These are phyloP conservation scores for Lycium ferocissimum DNA, from an alignment of 257 asterid species.

Conservation along the genomic window DNA sequence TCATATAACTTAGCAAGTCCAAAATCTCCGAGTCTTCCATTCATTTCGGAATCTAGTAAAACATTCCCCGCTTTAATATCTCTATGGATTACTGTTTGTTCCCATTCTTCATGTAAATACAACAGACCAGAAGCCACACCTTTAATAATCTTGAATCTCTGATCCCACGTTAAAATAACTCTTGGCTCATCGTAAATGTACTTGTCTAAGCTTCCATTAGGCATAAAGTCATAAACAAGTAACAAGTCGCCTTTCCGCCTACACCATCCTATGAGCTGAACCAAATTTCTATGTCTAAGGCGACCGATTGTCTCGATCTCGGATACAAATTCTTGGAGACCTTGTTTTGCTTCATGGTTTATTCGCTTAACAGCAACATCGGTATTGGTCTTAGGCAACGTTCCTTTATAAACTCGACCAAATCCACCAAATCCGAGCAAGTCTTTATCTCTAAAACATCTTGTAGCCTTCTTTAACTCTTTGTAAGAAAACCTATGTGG, in stretches of 20 bases:
- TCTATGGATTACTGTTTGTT: slow-evolving; percentile 74
- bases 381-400: slow-evolving; percentile 45
- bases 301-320: slow-evolving; percentile 64
- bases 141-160: slow-evolving; percentile 65
- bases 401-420: slow-evolving; percentile 75
- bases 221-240: slow-evolving; percentile 78
- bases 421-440: slow-evolving; percentile 79
- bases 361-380: slow-evolving; percentile 71
- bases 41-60: slow-evolving; percentile 60
- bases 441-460: slow-evolving; percentile 58
- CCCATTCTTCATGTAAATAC: slow-evolving; percentile 82
- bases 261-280: slow-evolving; percentile 69
- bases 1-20: slow-evolving; percentile 76
- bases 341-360: slow-evolving; percentile 62
- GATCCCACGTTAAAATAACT: slow-evolving; percentile 59
- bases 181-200: slow-evolving; percentile 54
- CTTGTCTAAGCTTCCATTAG: slow-evolving; percentile 76
- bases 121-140: slow-evolving; percentile 68
- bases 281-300: slow-evolving; percentile 75
- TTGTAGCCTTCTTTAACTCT: slow-evolving; percentile 71
- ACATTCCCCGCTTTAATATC: slow-evolving; percentile 79
- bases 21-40: slow-evolving; percentile 72
- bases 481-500: slow-evolving; percentile 66
- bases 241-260: slow-evolving; percentile 52
- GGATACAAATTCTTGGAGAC: slow-evolving; percentile 59